Conservation (phyloP, 306 rosid species). For the Adenanthera pavonina region DNA sequence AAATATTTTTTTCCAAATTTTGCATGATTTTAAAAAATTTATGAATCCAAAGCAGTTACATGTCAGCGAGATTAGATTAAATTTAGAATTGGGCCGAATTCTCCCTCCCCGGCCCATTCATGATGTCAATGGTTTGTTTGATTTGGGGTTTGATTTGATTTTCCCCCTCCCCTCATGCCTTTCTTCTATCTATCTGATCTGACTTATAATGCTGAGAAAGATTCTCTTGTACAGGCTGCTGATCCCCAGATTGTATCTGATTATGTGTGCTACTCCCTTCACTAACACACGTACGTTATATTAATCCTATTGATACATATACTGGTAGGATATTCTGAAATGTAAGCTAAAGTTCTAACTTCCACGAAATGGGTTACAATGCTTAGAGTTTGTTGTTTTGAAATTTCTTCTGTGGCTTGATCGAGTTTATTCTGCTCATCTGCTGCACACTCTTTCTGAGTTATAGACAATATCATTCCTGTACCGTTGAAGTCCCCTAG, state of each 20-base stretch:
- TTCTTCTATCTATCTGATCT: neutral
- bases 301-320: neutral
- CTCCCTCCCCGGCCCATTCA: too few species aligned
- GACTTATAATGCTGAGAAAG: slow-evolving; percentile 9
- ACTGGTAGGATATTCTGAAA: neutral
- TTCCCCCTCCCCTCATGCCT: neutral
- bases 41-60: too few species aligned
- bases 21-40: too few species aligned
- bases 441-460: too few species aligned
- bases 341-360: slow-evolving; percentile 10
- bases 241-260: slow-evolving; percentile 95
- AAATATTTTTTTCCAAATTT: too few species aligned
- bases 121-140: neutral
- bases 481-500: too few species aligned
- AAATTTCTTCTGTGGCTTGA: neutral
- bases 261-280: slow-evolving; percentile 87
- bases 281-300: slow-evolving; percentile 83
- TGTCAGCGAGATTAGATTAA: too few species aligned
- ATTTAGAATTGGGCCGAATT: too few species aligned
- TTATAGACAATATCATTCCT: too few species aligned
- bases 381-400: neutral
- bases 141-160: neutral
- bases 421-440: too few species aligned
- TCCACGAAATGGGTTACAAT: neutral
- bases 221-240: slow-evolving; percentile 76